These are phyloP conservation scores for Craspedostauros australis DNA, from an alignment of 108 stramenopile species.

Conservation along the genomic window DNA sequence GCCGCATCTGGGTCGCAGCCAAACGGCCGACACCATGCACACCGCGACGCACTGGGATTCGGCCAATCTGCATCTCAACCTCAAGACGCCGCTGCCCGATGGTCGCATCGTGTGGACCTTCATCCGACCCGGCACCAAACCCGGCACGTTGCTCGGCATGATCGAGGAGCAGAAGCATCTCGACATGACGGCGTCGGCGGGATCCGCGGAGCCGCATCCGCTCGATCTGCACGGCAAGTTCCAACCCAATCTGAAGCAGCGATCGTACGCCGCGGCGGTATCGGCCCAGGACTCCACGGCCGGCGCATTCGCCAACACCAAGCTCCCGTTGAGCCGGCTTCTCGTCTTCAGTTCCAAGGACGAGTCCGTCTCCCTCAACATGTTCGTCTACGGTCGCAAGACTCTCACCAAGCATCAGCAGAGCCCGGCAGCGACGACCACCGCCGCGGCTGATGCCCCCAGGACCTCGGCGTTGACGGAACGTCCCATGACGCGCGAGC, in stretches of 20 bases:
- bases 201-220: no score
- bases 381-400: constrained; percentile 86
- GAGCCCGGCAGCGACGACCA: background rate
- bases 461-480: background rate
- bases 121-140: constrained; percentile 79
- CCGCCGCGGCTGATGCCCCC: background rate
- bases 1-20: constrained; percentile 36
- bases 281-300: no score
- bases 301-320: no score
- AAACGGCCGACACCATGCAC: background rate
- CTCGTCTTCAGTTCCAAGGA: constrained; percentile 87
- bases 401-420: background rate
- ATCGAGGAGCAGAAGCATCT: constrained; percentile 79
- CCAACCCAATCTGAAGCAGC: no score
- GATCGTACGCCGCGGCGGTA: no score
- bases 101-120: constrained; percentile 71
- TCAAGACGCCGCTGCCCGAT: constrained; percentile 58
- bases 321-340: constrained; percentile 51
- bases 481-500: background rate
- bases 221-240: no score
- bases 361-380: constrained; percentile 81
- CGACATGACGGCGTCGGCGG: constrained; percentile 34
- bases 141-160: constrained; percentile 73
- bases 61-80: constrained; percentile 67
- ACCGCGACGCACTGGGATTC: constrained; percentile 26